Conservation (phyloP, 208 protist genomes). For the Giardia duodenalis region DNA sequence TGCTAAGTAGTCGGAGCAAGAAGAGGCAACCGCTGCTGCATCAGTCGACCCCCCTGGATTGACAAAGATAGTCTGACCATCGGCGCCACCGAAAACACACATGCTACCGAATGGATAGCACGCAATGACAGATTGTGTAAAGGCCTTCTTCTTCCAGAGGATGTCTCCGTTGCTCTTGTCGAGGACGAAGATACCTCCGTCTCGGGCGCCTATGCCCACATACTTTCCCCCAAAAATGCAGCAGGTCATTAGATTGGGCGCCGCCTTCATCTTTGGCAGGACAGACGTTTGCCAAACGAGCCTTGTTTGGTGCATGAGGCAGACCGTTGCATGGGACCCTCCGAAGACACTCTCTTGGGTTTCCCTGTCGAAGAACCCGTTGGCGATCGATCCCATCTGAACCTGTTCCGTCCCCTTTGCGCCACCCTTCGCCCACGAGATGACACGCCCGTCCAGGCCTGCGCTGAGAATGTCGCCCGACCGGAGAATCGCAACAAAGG, state of each 20-base stretch:
- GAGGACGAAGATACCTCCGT: neutral
- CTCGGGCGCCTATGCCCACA: neutral
- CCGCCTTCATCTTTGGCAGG: neutral
- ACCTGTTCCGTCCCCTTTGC: neutral
- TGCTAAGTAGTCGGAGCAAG: neutral
- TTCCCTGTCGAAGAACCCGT: neutral
- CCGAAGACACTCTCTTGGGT: neutral
- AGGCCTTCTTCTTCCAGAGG: neutral
- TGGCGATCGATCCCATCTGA: neutral
- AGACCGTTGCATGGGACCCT: neutral
- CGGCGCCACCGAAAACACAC: neutral
- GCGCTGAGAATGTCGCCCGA: neutral
- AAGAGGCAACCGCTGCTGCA: neutral
- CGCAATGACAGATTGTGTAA: neutral
- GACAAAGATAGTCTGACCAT: neutral
- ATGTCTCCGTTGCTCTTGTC: neutral
- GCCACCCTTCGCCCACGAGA: neutral
- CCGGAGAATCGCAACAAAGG: neutral
- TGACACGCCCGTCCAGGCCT: neutral
- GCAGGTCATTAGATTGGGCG: neutral
- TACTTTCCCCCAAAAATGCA: neutral
- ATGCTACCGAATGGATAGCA: neutral
- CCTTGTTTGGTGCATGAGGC: neutral
- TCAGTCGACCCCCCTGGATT: neutral
- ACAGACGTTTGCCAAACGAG: neutral